phyloP scores from a whole-genome alignment of 768 basidiomycete species.

The Tulasnella sp. region DNA sequence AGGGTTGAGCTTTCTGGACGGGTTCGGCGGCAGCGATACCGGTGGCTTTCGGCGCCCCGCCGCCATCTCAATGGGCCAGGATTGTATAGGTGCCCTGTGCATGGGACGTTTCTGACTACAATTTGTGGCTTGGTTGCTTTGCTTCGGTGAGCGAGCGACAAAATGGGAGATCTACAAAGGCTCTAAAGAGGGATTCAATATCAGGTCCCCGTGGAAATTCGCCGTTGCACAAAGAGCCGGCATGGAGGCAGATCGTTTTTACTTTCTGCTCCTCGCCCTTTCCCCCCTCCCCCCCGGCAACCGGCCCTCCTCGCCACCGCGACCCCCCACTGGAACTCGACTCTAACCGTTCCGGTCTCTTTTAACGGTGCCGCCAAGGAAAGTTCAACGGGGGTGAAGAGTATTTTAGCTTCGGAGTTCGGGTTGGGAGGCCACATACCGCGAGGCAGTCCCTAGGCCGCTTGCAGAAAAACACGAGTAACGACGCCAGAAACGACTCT shows the following conservation, averaged over 20 bases:
- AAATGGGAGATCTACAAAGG: not conserved
- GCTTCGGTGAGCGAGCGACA: not conserved
- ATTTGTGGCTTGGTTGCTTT: not conserved
- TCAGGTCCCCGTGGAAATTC: not conserved
- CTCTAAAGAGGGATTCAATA: not conserved
- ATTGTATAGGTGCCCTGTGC: too few species aligned
- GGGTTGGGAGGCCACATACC: not conserved
- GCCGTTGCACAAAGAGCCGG: not conserved
- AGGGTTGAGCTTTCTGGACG: too few species aligned
- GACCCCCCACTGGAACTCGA: not conserved
- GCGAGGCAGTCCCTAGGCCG: not conserved
- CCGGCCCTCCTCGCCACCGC: not conserved
- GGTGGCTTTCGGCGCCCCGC: too few species aligned
- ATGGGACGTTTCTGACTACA: too few species aligned
- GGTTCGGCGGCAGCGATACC: too few species aligned
- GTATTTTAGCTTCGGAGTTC: not conserved
- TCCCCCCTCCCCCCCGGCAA: not conserved
- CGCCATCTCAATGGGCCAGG: too few species aligned
- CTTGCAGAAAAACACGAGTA: not conserved
- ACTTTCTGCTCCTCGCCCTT: not conserved
- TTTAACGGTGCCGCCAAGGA: not conserved
- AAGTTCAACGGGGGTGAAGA: not conserved
- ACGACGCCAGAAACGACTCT: not conserved
- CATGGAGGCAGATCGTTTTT: not conserved
- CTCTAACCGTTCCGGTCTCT: not conserved